Evolutionary conservation across 805 yeast species (phyloP), one percentile per base, ranked within the genome.

Genomic region (Nematodospora valgi): DNA sequence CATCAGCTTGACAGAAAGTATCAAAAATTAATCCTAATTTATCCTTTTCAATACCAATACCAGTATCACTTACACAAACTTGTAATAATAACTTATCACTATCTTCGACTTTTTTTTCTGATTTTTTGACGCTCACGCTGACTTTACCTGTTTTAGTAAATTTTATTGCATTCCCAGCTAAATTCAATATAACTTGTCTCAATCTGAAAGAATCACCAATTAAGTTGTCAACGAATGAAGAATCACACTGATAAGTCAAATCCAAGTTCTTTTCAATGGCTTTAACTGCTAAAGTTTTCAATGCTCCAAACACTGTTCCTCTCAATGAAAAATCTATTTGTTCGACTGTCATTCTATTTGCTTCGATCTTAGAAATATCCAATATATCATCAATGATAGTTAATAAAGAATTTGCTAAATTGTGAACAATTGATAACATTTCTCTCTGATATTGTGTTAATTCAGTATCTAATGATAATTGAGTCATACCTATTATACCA

Each of bases 401-500:
- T 49, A 86, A 70, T 47, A 86, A 67, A 1, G 94, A 84, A 56
- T 85, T 86, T 12, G 95, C 95, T 48, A 86, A 68, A 52, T 86
- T 86, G 62, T 86, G 93, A 16, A 86, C 96, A 52, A 87, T 86
- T 11, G 89, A 80, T 47, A 86, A 64, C 95, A 86, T 86, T 61
- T 86, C 95, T 44, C 96, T 74, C 59, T 86, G 96, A 52, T 86
- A 86, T 60, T 86, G 96, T 7, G 94, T 86, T 45, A 86, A 70
- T 51, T 86, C 94, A 0, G 95, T 86, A 45, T 86, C 96, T 37
- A 86, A 70, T 2, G 95, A 84, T 47, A 86, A 65, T 57, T 86
- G 95, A 3, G 95, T 86, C 91, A 86, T 86, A 53, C 95, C 95
- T 49, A 86, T 82, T 31, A 86, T 86, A 66, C 96, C 96, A 58